Conservation (phyloP, 2,329 filamentous ascomycete species). For the Domatiomyces catenatus region DNA sequence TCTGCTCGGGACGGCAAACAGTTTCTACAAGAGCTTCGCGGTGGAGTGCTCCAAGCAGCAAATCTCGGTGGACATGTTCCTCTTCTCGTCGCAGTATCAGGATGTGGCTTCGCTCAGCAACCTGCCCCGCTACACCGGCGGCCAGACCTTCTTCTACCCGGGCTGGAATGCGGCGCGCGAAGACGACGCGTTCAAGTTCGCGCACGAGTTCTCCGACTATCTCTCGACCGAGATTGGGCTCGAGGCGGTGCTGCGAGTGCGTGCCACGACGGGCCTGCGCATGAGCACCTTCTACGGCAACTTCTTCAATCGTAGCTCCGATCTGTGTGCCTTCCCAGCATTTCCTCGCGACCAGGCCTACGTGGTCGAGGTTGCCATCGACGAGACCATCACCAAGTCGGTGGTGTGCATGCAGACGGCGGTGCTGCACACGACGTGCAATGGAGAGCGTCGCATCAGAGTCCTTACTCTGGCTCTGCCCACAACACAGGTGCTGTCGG, state of each 20-base stretch:
- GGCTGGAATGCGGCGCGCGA: constrained; percentile 89
- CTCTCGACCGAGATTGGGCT: constrained; percentile 92
- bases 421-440: constrained; percentile 93
- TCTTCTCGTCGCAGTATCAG: constrained; percentile 91
- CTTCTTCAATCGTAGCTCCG: constrained; percentile 96
- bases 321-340: constrained; percentile 92
- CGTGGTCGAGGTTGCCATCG: constrained; percentile 94
- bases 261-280: constrained; percentile 81
- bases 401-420: constrained; percentile 87
- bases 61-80: constrained; percentile 96
- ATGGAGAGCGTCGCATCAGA: constrained; percentile 86
- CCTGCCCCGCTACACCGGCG: constrained; percentile 85
- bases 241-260: constrained; percentile 87
- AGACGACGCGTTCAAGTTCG: constrained; percentile 96
- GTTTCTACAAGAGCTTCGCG: constrained; percentile 98
- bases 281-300: constrained; percentile 99
- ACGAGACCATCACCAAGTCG: constrained; percentile 82
- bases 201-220: constrained; percentile 90
- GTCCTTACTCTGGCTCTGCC: constrained; percentile 87
- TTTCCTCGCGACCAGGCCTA: constrained; percentile 96
- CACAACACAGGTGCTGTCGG: constrained; percentile 77
- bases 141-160: constrained; percentile 96
- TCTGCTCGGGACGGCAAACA: constrained; percentile 79
- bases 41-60: constrained; percentile 98
- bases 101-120: constrained; percentile 95